A percentile compares a stretch with the other conserved stretches of the same genome.
These are phyloP conservation scores for Ziziphus jujuba DNA, from an alignment of 306 rosid species.

Conservation along the genomic window DNA sequence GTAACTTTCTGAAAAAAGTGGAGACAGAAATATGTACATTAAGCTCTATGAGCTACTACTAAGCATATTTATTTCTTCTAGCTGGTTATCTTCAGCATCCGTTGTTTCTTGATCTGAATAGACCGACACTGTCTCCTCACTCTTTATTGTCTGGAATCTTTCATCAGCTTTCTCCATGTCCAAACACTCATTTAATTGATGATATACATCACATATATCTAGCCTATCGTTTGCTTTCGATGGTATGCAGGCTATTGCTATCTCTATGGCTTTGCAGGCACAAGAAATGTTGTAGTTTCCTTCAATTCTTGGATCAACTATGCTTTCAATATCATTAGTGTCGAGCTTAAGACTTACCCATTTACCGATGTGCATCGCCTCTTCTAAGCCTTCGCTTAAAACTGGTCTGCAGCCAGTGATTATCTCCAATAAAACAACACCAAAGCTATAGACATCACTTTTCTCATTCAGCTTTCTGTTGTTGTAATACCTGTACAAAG, in stretches of 20 bases:
- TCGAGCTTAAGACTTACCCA: conserved; percentile 21
- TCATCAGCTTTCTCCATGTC: conserved; percentile 16
- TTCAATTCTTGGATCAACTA: conserved; percentile 29
- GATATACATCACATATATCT: conserved; percentile 16
- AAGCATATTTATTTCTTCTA: too few species aligned
- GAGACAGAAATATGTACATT: too few species aligned
- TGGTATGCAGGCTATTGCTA: conserved; percentile 26
- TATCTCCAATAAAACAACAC: too few species aligned
- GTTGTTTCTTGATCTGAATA: too few species aligned
- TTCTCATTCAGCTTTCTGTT: too few species aligned
- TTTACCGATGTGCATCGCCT: conserved; percentile 16
- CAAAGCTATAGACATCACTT: too few species aligned
- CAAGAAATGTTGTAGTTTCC: conserved; percentile 2
- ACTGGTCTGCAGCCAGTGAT: too few species aligned
- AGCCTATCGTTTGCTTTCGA: conserved; percentile 21
- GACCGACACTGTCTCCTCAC: background rate
- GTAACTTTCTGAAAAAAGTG: too few species aligned
- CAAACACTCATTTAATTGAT: conserved; percentile 22
- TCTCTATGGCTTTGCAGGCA: conserved; percentile 15
- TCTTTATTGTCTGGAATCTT: background rate
- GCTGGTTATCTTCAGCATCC: too few species aligned
- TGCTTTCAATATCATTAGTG: conserved; percentile 18
- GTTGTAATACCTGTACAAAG: too few species aligned
- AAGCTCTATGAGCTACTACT: background rate
- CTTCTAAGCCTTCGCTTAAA: too few species aligned